Evolutionary conservation across 345 rosid species (phyloP).

Genomic region (Diplotaxis tenuifolia): DNA sequence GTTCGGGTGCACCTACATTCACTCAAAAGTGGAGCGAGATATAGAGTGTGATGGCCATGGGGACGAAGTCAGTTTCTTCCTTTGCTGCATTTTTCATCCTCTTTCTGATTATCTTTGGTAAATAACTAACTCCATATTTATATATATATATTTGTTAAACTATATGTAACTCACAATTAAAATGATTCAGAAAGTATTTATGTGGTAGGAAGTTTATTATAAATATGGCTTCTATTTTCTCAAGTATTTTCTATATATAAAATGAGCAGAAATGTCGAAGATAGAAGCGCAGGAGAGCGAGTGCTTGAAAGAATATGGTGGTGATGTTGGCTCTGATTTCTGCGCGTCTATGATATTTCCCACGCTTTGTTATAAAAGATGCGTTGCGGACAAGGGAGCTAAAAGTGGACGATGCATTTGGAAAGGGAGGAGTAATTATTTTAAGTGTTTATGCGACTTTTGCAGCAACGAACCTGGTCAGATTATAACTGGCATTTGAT

Average conservation of each 20-base stretch:
- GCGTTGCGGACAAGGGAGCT: slow-evolving; percentile 3
- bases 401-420: slow-evolving; percentile 24
- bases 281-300: slow-evolving; percentile 10
- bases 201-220: not conserved
- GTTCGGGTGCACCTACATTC: not conserved
- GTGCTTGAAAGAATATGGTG: slow-evolving; percentile 26
- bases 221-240: not conserved
- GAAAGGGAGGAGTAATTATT: not conserved
- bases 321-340: slow-evolving; percentile 17
- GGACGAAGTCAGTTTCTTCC: slow-evolving; percentile 13
- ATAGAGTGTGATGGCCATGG: not conserved
- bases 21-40: not conserved
- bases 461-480: not conserved
- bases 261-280: slow-evolving; percentile 20
- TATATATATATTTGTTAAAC: not conserved
- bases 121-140: not conserved
- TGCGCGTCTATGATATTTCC: slow-evolving; percentile 27
- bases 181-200: not conserved
- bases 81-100: not conserved
- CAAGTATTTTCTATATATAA: not conserved
- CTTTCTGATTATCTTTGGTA: slow-evolving; percentile 20
- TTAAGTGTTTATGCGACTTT: slow-evolving; percentile 26
- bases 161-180: not conserved
- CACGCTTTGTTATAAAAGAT: not conserved
- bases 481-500: not conserved